phyloP scores from a whole-genome alignment of 139 green algal species.

The Gonium pectorale region DNA sequence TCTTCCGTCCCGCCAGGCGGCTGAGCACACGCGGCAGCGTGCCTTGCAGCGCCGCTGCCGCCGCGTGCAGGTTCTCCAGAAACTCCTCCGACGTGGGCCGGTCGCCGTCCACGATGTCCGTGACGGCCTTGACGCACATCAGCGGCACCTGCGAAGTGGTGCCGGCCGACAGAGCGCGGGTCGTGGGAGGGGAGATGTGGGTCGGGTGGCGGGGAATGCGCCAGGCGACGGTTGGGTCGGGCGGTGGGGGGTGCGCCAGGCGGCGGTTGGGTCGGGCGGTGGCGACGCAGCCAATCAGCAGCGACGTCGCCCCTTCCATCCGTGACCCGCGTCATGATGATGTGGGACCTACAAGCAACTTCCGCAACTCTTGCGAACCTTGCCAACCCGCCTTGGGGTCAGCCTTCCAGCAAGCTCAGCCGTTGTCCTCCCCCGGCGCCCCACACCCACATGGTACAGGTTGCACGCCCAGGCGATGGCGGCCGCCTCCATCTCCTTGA shows the following conservation, averaged over 20 bases:
- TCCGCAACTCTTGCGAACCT: too few relatives aligned
- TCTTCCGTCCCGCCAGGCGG: constrained; percentile 83
- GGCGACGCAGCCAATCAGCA: too few relatives aligned
- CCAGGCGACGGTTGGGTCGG: neutral
- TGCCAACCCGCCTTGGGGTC: too few relatives aligned
- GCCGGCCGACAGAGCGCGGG: too few relatives aligned
- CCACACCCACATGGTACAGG: constrained; percentile 63
- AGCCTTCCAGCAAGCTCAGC: too few relatives aligned
- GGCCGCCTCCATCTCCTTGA: constrained; percentile 98
- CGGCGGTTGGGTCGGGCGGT: too few relatives aligned
- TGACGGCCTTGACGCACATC: constrained; percentile 77
- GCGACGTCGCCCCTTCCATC: too few relatives aligned
- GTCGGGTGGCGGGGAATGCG: neutral
- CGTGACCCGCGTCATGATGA: too few relatives aligned
- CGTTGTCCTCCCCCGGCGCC: too few relatives aligned
- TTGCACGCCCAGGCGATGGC: constrained; percentile 81
- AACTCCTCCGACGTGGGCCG: constrained; percentile 88
- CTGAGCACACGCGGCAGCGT: constrained; percentile 80
- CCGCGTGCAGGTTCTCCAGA: constrained; percentile 91
- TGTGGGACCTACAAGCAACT: too few relatives aligned
- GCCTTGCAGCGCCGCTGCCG: constrained; percentile 83
- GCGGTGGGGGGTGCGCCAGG: too few relatives aligned
- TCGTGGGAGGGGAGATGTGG: neutral
- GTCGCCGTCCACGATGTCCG: constrained; percentile 96
- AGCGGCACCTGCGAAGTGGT: constrained; percentile 74